Base-by-base conservation (phyloP, 2,329 filamentous ascomycete genomes). In the Reticulascus tulasneorum region DNA sequence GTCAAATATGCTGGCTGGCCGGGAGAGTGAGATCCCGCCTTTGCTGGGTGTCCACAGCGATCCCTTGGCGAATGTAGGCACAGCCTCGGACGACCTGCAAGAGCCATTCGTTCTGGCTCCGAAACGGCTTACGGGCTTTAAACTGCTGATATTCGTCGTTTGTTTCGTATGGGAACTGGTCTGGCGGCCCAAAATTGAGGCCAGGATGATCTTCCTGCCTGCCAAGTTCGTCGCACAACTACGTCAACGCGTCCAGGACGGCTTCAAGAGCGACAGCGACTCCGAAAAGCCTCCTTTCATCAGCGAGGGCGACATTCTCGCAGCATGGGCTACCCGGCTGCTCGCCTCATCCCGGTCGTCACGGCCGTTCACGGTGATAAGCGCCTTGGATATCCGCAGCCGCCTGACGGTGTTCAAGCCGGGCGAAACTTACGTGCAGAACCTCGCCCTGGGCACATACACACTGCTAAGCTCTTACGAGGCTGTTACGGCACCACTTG, bases 221-320 rank as follows among this genome's bases (percentile, higher is more conserved):
- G 52, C 42, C 3, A 25, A 41, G 2, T 44, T 51, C 17, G 35
- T 70, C 2, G 34, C 40, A 2, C 25, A 38, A 3, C 37, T 71
- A 24, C 58, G 53, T 5, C 31, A 48, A 3, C 49, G 47, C 19
- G 60, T 62, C 18, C 41, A 53, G 25, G 44, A 49, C 7, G 60
- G 65, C 16, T 38, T 59, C 18, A 29, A 24, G 16, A 30, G 33
- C 4, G 39, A 44, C 23, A 38, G 23, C 24, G 41, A 41, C 9
- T 30, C 22, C 9, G 45, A 44, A 24, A 31, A 38, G 9, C 40
- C 36, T 9, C 51, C 62, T 2, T 71, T 67, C 35, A 26, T 73
- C 20, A 71, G 63, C 41, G 66, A 71, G n/a, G 59, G 62, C 15
- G 68, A 74, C 34, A 50, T 72, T 2, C 46, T 74, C 3, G 49